Percentiles rank a stretch among this genome's conserved stretches.
Conservation (phyloP, 192 early-diverging fungal species). For the Backusella morwellensis region DNA sequence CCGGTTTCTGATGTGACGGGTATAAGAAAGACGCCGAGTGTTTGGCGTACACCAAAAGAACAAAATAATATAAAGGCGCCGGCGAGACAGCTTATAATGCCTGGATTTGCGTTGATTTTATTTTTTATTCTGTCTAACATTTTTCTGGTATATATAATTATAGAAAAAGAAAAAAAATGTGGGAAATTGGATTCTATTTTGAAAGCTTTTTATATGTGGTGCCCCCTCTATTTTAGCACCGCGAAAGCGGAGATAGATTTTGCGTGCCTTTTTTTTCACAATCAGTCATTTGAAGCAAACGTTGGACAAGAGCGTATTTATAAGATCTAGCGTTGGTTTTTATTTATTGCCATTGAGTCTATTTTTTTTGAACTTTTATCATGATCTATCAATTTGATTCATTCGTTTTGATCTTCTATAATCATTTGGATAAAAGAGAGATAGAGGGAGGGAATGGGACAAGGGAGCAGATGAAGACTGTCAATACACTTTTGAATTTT, state of each 20-base stretch:
- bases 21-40: conserved; percentile 30
- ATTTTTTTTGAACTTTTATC: neutral
- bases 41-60: conserved; percentile 37
- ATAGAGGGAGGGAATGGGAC: neutral
- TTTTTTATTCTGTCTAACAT: neutral
- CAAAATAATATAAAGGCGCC: conserved; percentile 28
- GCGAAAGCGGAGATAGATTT: conserved; percentile 1
- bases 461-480: neutral
- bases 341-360: neutral
- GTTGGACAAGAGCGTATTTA: neutral
- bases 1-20: conserved; percentile 27
- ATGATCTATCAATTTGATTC: too few species aligned
- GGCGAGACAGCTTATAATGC: neutral
- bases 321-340: neutral
- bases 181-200: neutral
- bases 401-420: too few species aligned
- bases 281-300: conserved; percentile 3
- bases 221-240: neutral
- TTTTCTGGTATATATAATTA: neutral
- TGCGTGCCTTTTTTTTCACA: neutral
- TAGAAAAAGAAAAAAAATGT: neutral
- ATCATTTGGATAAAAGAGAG: neutral
- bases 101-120: neutral
- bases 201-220: neutral
- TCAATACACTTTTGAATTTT: neutral